A percentile compares a stretch with the other conserved stretches of the same genome.
These are phyloP conservation scores for Helotiales sp. DNA, from an alignment of 2,329 filamentous ascomycete species.

Conservation along the genomic window DNA sequence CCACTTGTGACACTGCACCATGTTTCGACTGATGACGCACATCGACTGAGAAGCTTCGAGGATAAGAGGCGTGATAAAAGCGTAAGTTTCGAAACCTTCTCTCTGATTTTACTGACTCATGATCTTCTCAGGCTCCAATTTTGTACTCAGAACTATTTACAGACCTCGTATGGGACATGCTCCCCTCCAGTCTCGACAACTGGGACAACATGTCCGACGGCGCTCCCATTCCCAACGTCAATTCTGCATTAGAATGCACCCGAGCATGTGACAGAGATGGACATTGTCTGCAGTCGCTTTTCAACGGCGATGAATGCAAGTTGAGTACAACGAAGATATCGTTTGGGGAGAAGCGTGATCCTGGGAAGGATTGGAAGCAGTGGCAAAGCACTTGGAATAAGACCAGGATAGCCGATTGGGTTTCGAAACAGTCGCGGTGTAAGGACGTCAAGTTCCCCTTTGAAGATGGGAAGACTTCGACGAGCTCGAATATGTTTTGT, in stretches of 20 bases:
- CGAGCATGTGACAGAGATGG: slow-evolving; percentile 50
- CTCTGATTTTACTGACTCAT: not conserved
- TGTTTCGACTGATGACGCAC: slow-evolving; percentile 48
- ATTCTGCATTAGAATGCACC: slow-evolving; percentile 51
- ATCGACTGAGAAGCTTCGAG: slow-evolving; percentile 52
- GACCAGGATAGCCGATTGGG: slow-evolving; percentile 19
- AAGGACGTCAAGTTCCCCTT: not conserved
- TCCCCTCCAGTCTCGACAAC: slow-evolving; percentile 39
- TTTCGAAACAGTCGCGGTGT: slow-evolving; percentile 17
- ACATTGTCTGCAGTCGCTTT: slow-evolving; percentile 43
- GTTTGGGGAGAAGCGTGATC: slow-evolving; percentile 8
- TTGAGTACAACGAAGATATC: slow-evolving; percentile 23
- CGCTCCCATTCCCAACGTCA: not conserved
- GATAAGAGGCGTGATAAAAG: slow-evolving; percentile 38
- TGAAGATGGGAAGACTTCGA: slow-evolving; percentile 6
- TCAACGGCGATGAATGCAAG: slow-evolving; percentile 26
- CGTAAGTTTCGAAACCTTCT: not conserved
- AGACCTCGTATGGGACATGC: slow-evolving; percentile 50
- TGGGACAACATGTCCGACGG: slow-evolving; percentile 54
- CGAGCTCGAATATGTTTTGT: not conserved
- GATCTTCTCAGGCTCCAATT: slow-evolving; percentile 7
- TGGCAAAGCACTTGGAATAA: slow-evolving; percentile 24
- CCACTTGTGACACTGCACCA: slow-evolving; percentile 61
- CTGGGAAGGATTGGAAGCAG: not conserved
- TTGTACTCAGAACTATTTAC: slow-evolving; percentile 55